phyloP scores from a whole-genome alignment of 148 eudicot species.

The Dianthus caryophyllus region DNA sequence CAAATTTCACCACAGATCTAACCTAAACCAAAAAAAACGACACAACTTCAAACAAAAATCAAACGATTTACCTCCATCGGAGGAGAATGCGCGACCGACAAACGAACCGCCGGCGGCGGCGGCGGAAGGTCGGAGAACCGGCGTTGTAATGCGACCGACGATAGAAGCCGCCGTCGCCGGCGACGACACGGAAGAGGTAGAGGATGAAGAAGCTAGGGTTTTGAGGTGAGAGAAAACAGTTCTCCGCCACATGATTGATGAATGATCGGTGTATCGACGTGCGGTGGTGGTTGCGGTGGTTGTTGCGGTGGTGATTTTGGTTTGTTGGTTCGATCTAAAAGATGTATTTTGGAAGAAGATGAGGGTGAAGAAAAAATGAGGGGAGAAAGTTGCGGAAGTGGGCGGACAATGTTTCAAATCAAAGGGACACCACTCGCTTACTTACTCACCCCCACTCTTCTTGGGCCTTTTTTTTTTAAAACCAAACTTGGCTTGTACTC shows the following conservation, averaged over 20 bases:
- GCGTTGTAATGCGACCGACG: constrained; percentile 16
- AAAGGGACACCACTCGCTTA: too few relatives aligned
- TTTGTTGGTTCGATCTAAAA: too few relatives aligned
- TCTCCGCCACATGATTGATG: constrained; percentile 53
- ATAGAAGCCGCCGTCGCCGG: not conserved
- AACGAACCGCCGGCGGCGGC: constrained; percentile 13
- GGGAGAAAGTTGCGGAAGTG: too few relatives aligned
- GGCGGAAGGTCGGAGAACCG: constrained; percentile 21
- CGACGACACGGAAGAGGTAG: constrained; percentile 18
- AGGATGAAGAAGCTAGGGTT: constrained; percentile 35
- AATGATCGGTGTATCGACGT: too few relatives aligned
- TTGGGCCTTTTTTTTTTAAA: too few relatives aligned
- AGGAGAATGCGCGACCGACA: constrained; percentile 40
- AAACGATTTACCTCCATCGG: constrained; percentile 39
- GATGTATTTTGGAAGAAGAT: too few relatives aligned
- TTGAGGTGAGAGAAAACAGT: constrained; percentile 39
- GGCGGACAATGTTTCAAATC: too few relatives aligned
- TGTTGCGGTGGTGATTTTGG: too few relatives aligned
- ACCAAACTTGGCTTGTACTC: too few relatives aligned
- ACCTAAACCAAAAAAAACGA: not conserved
- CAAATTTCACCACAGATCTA: not conserved
- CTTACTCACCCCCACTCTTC: too few relatives aligned
- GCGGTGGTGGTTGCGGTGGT: not conserved
- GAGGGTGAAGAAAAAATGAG: too few relatives aligned
- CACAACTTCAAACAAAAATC: not conserved